Evolutionary conservation across 176 grass and related monocot genomes (phyloP).

Genomic region (Aechmea fasciata): DNA sequence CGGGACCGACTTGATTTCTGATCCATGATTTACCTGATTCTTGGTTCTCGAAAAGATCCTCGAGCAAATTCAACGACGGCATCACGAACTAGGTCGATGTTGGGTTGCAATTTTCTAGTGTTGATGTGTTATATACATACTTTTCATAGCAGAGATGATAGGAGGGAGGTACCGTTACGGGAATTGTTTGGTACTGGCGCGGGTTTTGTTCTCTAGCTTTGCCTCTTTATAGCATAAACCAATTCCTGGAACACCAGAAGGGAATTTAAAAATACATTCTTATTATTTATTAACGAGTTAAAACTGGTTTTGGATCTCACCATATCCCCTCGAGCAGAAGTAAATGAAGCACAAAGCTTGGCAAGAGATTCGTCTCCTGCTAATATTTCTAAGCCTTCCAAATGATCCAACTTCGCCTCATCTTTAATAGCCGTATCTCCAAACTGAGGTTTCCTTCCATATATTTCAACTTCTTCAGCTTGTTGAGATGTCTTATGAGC

Average conservation of each 20-base stretch:
- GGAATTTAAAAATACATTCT: background rate
- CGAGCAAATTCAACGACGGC: background rate
- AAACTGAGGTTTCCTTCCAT: slow-evolving; percentile 32
- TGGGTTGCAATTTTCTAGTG: background rate
- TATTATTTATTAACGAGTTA: background rate
- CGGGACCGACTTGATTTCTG: too few relatives aligned
- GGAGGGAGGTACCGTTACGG: background rate
- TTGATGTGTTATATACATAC: slow-evolving; percentile 1
- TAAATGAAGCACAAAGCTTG: slow-evolving; percentile 34
- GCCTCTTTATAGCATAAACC: slow-evolving; percentile 28
- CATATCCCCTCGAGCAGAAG: slow-evolving; percentile 36
- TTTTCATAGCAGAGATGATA: slow-evolving; percentile 3
- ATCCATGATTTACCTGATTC: too few relatives aligned
- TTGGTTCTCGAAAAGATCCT: background rate
- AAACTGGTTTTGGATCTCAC: slow-evolving; percentile 30
- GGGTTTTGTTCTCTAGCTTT: slow-evolving; percentile 6
- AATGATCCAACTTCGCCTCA: slow-evolving; percentile 16
- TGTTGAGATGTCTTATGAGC: slow-evolving; percentile 43
- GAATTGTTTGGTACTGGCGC: too few relatives aligned
- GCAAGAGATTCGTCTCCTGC: slow-evolving; percentile 41
- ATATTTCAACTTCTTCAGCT: slow-evolving; percentile 63
- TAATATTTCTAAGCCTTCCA: slow-evolving; percentile 11
- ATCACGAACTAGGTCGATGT: background rate
- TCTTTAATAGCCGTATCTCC: slow-evolving; percentile 9
- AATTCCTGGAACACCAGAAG: slow-evolving; percentile 23